These are phyloP conservation scores for Malus asiatica DNA, from an alignment of 306 rosid species.

Conservation along the genomic window DNA sequence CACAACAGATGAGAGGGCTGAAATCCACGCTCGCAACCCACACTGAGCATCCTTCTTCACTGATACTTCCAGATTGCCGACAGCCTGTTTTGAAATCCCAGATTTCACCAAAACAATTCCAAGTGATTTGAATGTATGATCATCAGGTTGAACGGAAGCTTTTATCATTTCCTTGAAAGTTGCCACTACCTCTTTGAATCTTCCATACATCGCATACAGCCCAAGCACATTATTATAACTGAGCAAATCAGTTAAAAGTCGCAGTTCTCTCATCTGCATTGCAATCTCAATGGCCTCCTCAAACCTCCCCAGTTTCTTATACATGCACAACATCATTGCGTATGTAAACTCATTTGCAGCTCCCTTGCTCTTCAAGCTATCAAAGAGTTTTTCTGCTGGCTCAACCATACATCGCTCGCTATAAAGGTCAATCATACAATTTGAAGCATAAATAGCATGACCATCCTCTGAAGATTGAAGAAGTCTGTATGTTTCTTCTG, in stretches of 20 bases:
- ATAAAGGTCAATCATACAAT: conserved; percentile 83
- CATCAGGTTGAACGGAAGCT: conserved; percentile 55
- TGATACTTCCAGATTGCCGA: conserved; percentile 55
- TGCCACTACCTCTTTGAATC: conserved; percentile 48
- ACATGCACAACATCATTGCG: conserved; percentile 86
- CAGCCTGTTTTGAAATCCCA: conserved; percentile 64
- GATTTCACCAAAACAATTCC: conserved; percentile 46
- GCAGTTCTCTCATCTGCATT: conserved; percentile 48
- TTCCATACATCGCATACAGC: conserved; percentile 51
- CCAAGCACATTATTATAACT: conserved; percentile 66
- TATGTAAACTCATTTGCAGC: conserved; percentile 69
- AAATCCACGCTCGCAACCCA: conserved; percentile 59
- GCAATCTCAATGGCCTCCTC: conserved; percentile 57
- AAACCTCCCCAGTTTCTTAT: conserved; percentile 63
- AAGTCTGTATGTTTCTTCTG: conserved; percentile 62
- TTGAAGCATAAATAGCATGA: conserved; percentile 59
- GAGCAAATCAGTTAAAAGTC: conserved; percentile 43
- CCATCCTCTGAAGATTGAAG: conserved; percentile 45
- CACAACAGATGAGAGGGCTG: conserved; percentile 49
- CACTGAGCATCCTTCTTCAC: conserved; percentile 38
- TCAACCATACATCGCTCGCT: conserved; percentile 58
- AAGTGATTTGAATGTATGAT: conserved; percentile 62
- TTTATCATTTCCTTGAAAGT: conserved; percentile 53
- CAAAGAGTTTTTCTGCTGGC: conserved; percentile 56
- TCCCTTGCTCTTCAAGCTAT: conserved; percentile 42